Evolutionary conservation across 805 yeast species (phyloP), one percentile per base, ranked within the genome.

Genomic region (Priceomyces castillae): DNA sequence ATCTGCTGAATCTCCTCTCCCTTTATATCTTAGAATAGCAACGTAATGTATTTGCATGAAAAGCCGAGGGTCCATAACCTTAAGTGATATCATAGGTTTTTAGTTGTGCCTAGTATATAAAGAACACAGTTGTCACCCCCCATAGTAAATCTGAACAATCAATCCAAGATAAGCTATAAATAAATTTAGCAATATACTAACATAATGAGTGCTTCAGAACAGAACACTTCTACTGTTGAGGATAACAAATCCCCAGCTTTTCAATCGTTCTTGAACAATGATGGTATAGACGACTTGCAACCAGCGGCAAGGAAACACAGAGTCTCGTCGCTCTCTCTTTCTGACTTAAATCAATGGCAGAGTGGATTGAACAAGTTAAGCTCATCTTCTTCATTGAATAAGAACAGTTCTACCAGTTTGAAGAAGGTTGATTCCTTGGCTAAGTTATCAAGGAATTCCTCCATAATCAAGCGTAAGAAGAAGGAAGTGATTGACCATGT

Each of bases 301-400:
- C 90, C 90, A 2, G 69, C 74, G 41, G 69, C 78, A 7, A 73
- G 86, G 59, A 80, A 76, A 51, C 80, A 81, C 56, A 64, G 83
- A 35, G 86, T 82, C 6, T 79, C 85, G 9, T 80, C 86, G 26
- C 61, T 84, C 33, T 83, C 90, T 17, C 68, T 84, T 37, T 76
- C 85, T 3, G 92, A 84, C 58, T 61, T 71, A 53, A 69, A 68
- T 55, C 88, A 83, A 57, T 83, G 88, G 86, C 80, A 68, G 46
- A 69, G 59, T 46, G 71, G 76, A 17, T 60, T 69, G 49, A 69
- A 71, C 37, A 69, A 69, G 51, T 57, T 71, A 34, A 59, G 69
- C 5, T 60, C 67, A 7, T 56, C 65, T 20, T 60, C 73, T 15
- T 61, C 67, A 17, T 61, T 69, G 49, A 57, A 58, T 49, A 67